These are phyloP conservation scores for Hanseniaspora thailandica DNA, from an alignment of 805 yeast species.

Conservation along the genomic window DNA sequence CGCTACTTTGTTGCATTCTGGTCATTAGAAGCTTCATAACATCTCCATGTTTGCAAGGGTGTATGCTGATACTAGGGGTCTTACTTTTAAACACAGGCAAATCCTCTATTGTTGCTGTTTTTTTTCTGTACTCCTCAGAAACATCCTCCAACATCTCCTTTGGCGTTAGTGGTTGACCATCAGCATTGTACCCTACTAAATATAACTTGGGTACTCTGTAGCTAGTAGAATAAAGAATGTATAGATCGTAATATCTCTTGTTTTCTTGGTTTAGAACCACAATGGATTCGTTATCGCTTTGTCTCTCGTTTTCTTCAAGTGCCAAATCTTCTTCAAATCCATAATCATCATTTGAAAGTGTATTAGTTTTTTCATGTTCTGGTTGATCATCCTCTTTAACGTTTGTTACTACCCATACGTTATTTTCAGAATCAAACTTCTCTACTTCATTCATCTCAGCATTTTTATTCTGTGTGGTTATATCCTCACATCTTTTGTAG, in stretches of 20 bases:
- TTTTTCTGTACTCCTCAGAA: conserved; percentile 79
- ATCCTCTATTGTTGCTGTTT: conserved; percentile 90
- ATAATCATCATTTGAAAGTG: conserved; percentile 29
- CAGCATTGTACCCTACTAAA: conserved; percentile 69
- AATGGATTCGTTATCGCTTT: conserved; percentile 26
- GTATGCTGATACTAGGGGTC: conserved; percentile 61
- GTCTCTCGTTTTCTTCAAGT: conserved; percentile 11
- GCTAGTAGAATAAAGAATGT: conserved; percentile 85
- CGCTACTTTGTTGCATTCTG: conserved; percentile 25
- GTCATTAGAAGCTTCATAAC: conserved; percentile 85
- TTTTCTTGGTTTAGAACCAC: conserved; percentile 32
- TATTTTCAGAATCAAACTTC: conserved; percentile 21
- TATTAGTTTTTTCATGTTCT: neutral
- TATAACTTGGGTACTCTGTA: conserved; percentile 93
- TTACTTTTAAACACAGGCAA: conserved; percentile 59
- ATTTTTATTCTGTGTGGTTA: conserved; percentile 29
- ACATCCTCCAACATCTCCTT: conserved; percentile 91
- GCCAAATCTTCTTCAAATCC: neutral
- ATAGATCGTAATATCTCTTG: conserved; percentile 71
- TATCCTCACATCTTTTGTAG: conserved; percentile 32
- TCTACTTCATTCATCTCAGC: conserved; percentile 15
- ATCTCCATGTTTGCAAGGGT: conserved; percentile 89
- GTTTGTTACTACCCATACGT: neutral
- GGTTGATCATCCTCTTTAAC: neutral
- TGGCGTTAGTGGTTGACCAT: conserved; percentile 80